These are phyloP conservation scores for Eremochloa ophiuroides DNA, from an alignment of 176 grass and related monocot species.

Conservation along the genomic window DNA sequence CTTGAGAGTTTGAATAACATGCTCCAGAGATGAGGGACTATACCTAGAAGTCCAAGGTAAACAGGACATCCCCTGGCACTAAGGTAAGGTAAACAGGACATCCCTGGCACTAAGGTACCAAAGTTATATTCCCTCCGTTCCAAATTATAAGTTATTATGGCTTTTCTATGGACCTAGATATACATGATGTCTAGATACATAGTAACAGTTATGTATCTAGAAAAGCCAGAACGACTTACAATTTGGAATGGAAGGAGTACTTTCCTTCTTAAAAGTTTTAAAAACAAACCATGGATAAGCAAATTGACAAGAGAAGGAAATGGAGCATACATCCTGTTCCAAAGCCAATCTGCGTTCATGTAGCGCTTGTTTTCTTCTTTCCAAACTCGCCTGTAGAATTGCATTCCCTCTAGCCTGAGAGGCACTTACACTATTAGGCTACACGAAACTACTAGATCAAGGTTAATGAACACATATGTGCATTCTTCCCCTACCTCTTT, in stretches of 20 bases:
- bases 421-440: constrained; percentile 34
- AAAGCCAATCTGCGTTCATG: constrained; percentile 93
- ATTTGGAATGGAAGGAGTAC: background rate
- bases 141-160: background rate
- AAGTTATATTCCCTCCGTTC: background rate
- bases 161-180: background rate
- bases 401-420: constrained; percentile 94
- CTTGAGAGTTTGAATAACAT: constrained; percentile 3
- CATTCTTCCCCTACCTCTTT: constrained; percentile 72
- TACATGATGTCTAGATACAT: no score
- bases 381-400: constrained; percentile 94
- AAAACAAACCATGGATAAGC: background rate
- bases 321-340: constrained; percentile 95
- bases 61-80: background rate
- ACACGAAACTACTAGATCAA: constrained; percentile 19
- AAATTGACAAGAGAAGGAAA: constrained; percentile 29
- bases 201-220: no score
- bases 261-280: background rate
- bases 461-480: background rate
- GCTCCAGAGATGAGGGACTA: background rate
- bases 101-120: background rate
- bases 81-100: background rate
- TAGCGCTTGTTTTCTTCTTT: constrained; percentile 99
- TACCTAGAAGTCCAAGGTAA: constrained; percentile 20
- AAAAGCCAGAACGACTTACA: no score